phyloP scores from a whole-genome alignment of 192 early-diverging fungal genomes.

The Dissophora ornata region DNA sequence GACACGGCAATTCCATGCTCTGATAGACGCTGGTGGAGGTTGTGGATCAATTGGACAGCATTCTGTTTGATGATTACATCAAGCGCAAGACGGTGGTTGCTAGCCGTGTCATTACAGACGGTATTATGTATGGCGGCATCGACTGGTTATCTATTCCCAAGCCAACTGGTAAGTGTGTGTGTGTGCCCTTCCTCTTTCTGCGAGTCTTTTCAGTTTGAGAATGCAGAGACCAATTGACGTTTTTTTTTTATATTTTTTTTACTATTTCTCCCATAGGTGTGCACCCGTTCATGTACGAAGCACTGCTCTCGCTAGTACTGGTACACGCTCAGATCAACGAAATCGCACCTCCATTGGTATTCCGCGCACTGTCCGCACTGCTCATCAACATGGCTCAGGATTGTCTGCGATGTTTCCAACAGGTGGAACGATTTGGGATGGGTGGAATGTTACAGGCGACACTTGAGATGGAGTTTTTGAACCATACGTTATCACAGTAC shows the following conservation, averaged over 20 bases:
- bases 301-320: conserved; percentile 86
- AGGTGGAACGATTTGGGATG: conserved; percentile 87
- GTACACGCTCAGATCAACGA: conserved; percentile 92
- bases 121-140: conserved; percentile 88
- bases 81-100: conserved; percentile 78
- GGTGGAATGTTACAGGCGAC: conserved; percentile 96
- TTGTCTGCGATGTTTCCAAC: conserved; percentile 80
- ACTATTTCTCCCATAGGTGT: conserved; percentile 68
- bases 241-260: conserved; percentile 7
- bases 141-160: conserved; percentile 84
- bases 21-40: conserved; percentile 74
- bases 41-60: conserved; percentile 79
- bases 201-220: too few relatives aligned
- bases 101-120: conserved; percentile 76
- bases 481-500: conserved; percentile 84
- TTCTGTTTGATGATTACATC: conserved; percentile 90
- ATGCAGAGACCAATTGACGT: too few relatives aligned
- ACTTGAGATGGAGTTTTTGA: conserved; percentile 90
- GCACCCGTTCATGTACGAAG: conserved; percentile 88
- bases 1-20: too few relatives aligned
- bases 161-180: conserved; percentile 70
- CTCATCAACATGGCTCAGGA: conserved; percentile 80
- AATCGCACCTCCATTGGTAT: conserved; percentile 81
- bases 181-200: not conserved
- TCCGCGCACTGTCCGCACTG: conserved; percentile 79